Base-by-base conservation (phyloP, 805 yeast species). In the Wickerhamomyces bovis region DNA sequence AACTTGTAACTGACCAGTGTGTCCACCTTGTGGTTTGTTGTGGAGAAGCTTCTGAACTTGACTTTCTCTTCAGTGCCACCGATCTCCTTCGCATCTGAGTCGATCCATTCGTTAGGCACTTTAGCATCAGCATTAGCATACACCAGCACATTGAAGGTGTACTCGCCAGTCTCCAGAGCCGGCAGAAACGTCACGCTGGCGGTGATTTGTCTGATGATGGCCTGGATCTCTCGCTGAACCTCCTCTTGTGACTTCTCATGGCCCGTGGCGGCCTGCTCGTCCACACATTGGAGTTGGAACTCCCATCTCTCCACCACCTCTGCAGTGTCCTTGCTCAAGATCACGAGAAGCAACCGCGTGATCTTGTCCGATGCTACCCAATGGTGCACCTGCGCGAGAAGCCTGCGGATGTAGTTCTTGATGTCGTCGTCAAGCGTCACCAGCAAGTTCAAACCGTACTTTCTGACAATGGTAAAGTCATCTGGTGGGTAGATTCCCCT, bases 131-230 rank as follows among this genome's bases (percentile, higher is more conserved):
- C 82, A 54, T 83, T 85, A 0, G 96, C 85, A 58, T 83, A 85
- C 0, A 89, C 96, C 44, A 89, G 67, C 1, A 90, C 92, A 57
- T 85, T 89, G 64, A 90, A 89, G 0, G 96, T 86, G 58, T 83
- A 80, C 12, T 73, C 72, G 18, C 73, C 79, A 13, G 75, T 80
- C 11, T 77, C 78, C 25, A 90, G 66, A 21, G 83, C 75, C 0
- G 98, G 98, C 38, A 90, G 71, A 60, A 89, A 89, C 0, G 96
- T 80, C 2, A 86, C 87, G 38, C 94, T 82, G 0, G 96, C 88
- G 0, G 96, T 88, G 44, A 90, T 85, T 56, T 90, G 97, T 44
- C 97, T 76, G 36, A 90, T 80, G 6, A 90, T 81, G 0, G 89
- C 79, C 62, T 87, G 92, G n/a, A 89, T 87, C 53, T 89, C 94